phyloP scores from a whole-genome alignment of 2,329 filamentous ascomycete genomes.

The Xenoacremonium recifei region DNA sequence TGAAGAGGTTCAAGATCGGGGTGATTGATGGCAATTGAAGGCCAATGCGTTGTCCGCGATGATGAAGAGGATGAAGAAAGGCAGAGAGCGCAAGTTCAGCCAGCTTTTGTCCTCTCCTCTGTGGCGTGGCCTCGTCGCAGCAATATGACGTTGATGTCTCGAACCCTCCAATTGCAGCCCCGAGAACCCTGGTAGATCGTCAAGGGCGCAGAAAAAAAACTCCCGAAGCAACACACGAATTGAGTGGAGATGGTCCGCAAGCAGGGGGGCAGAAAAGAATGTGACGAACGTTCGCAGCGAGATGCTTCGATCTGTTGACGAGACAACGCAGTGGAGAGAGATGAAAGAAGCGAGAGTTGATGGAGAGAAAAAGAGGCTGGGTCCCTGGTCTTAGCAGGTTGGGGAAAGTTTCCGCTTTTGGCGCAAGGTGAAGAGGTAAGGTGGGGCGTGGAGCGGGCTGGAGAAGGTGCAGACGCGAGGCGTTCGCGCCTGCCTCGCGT shows the following conservation, averaged over 20 bases:
- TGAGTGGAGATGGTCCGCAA: conserved; percentile 18
- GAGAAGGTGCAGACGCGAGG: conserved; percentile 14
- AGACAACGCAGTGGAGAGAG: background rate
- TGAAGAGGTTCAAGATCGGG: background rate
- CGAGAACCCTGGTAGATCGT: conserved; percentile 1
- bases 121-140: background rate
- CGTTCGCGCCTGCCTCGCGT: conserved; percentile 19
- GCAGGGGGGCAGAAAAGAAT: conserved; percentile 1
- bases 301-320: background rate
- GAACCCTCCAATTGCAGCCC: conserved; percentile 4
- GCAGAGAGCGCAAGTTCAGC: too few species aligned
- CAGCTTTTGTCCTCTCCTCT: background rate
- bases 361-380: conserved; percentile 1
- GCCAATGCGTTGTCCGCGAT: background rate
- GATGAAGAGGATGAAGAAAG: background rate
- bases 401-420: background rate
- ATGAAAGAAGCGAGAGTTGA: background rate
- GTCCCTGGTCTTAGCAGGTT: conserved; percentile 1
- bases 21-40: background rate
- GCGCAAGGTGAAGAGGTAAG: background rate
- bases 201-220: conserved; percentile 1
- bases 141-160: background rate
- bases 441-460: background rate
- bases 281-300: conserved; percentile 10
- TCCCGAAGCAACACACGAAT: conserved; percentile 1